Conservation (phyloP, 768 basidiomycete species). For the Chlorophyllum brunneum region DNA sequence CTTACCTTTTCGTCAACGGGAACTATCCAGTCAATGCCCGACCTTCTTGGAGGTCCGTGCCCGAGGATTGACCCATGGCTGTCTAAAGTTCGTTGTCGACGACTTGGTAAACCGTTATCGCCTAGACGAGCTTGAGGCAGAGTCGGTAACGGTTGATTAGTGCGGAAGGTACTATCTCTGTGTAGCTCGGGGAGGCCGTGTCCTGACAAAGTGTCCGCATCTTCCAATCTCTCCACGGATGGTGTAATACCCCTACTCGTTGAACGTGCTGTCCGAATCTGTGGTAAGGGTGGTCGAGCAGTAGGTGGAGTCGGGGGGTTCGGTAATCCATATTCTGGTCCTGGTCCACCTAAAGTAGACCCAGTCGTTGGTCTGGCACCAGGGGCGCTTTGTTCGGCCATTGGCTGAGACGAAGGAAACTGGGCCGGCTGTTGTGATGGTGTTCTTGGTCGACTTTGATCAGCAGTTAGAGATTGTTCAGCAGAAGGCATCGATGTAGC, state of each 20-base stretch:
- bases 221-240: constrained; percentile 8
- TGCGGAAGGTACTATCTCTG: constrained; percentile 6
- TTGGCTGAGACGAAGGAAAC: not conserved
- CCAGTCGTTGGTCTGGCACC: constrained; percentile 1
- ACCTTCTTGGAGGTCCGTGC: constrained; percentile 17
- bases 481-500: not conserved
- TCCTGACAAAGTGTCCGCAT: constrained; percentile 10
- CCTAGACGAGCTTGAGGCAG: constrained; percentile 12
- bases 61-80: constrained; percentile 10
- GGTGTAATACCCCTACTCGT: not conserved
- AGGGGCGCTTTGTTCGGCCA: not conserved
- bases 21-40: constrained; percentile 37
- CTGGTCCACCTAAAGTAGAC: not conserved
- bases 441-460: not conserved
- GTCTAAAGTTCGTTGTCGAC: constrained; percentile 17
- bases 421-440: not conserved
- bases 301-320: constrained; percentile 3
- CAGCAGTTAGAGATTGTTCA: not conserved
- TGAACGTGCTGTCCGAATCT: not conserved
- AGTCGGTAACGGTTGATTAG: constrained; percentile 8
- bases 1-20: constrained; percentile 30
- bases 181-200: constrained; percentile 5
- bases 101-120: not conserved
- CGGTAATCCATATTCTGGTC: not conserved
- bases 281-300: not conserved